Conservation (phyloP, 768 basidiomycete species). For the Coprinellus aureogranulatus region DNA sequence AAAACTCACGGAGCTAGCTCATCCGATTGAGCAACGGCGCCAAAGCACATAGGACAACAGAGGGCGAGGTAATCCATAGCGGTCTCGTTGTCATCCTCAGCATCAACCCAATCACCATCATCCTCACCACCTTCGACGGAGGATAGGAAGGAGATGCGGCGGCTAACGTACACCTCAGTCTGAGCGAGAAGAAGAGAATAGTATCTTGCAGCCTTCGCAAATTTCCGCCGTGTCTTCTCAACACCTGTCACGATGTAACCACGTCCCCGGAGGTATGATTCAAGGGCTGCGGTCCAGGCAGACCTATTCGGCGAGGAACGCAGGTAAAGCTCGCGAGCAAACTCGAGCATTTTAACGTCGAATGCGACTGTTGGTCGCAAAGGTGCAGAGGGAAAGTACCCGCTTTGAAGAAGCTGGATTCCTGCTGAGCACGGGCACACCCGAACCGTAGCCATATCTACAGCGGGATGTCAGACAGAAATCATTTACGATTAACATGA, state of each 20-base stretch:
- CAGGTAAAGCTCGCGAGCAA: slow-evolving; percentile 24
- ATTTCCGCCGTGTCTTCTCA: neutral
- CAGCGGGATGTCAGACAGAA: too few species aligned
- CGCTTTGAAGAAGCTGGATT: slow-evolving; percentile 16
- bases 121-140: neutral
- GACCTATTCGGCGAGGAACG: slow-evolving; percentile 24
- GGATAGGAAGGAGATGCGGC: neutral
- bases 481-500: too few species aligned
- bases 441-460: neutral
- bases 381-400: slow-evolving; percentile 28
- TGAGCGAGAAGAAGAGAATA: neutral
- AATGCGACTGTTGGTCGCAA: slow-evolving; percentile 28
- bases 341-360: slow-evolving; percentile 27
- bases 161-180: slow-evolving; percentile 11
- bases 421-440: neutral
- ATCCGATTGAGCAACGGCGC: slow-evolving; percentile 8
- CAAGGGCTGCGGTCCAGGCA: slow-evolving; percentile 25
- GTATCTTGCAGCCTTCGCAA: neutral
- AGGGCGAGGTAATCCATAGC: slow-evolving; percentile 15
- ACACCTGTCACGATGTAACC: slow-evolving; percentile 17
- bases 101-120: neutral
- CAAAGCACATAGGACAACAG: slow-evolving; percentile 17
- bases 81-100: slow-evolving; percentile 1
- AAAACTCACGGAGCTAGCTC: slow-evolving; percentile 11
- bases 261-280: slow-evolving; percentile 17